phyloP scores from a whole-genome alignment of 768 basidiomycete species.

The Pisolithus microcarpus region DNA sequence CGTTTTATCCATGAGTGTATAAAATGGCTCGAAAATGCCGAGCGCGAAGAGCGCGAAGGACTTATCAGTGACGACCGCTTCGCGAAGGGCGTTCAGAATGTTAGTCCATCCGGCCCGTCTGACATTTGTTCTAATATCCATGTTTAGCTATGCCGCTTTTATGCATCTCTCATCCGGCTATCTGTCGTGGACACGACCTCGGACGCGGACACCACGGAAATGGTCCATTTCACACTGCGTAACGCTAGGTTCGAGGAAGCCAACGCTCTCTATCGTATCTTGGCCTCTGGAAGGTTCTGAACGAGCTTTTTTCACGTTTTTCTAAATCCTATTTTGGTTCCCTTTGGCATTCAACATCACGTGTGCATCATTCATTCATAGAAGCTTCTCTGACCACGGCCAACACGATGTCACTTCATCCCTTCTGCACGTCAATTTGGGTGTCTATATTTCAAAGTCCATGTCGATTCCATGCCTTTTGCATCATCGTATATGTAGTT shows the following conservation, averaged over 20 bases:
- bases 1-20: constrained; percentile 67
- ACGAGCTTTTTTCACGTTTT: not conserved
- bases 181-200: constrained; percentile 52
- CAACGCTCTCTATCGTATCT: constrained; percentile 58
- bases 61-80: constrained; percentile 66
- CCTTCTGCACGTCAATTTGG: too few species aligned
- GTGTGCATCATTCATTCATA: not conserved
- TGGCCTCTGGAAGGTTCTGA: constrained; percentile 39
- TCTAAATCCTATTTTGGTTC: not conserved
- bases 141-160: constrained; percentile 66
- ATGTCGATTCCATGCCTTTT: not conserved
- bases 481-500: not conserved
- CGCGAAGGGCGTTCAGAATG: constrained; percentile 65
- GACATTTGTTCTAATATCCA: not conserved
- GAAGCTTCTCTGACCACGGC: not conserved
- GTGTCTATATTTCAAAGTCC: not conserved
- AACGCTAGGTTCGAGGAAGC: constrained; percentile 74
- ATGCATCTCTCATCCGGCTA: constrained; percentile 59
- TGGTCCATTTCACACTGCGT: constrained; percentile 68
- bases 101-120: constrained; percentile 28
- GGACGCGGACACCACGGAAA: constrained; percentile 71
- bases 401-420: too few species aligned
- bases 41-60: constrained; percentile 63
- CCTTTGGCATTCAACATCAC: not conserved
- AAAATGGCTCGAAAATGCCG: constrained; percentile 62